A percentile compares a stretch with the other conserved stretches of the same genome.
Evolutionary conservation across 2,329 filamentous ascomycete genomes (phyloP).

Genomic region (Fusarium liriodendri): DNA sequence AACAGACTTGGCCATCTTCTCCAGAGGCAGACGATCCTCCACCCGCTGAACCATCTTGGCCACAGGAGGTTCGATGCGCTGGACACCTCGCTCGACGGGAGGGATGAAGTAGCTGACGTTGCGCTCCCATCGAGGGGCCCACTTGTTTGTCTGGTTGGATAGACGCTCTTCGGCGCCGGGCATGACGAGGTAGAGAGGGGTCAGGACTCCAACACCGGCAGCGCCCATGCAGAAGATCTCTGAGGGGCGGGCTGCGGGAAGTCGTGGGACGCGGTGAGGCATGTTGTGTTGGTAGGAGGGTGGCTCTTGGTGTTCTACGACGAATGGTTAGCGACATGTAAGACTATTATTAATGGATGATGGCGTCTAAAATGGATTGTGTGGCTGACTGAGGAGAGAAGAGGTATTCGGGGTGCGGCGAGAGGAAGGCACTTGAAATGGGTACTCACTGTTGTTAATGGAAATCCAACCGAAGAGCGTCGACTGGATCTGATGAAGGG

Average conservation of each 20-base stretch:
- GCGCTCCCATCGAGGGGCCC: conserved; percentile 70
- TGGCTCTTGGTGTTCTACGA: neutral
- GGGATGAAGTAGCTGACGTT: conserved; percentile 65
- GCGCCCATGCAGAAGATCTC: conserved; percentile 66
- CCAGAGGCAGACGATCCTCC: conserved; percentile 60
- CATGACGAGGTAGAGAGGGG: conserved; percentile 68
- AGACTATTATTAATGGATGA: no score
- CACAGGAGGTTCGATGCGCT: conserved; percentile 61
- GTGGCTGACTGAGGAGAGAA: neutral
- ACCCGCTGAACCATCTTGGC: conserved; percentile 58
- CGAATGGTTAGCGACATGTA: conserved; percentile 2
- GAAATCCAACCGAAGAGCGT: conserved; percentile 1
- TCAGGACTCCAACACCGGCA: conserved; percentile 64
- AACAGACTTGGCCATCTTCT: conserved; percentile 61
- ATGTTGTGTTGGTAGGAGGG: conserved; percentile 51
- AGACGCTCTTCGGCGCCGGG: conserved; percentile 67
- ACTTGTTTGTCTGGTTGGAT: conserved; percentile 64
- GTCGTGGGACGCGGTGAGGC: conserved; percentile 58
- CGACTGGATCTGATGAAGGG: neutral
- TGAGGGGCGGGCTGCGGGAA: conserved; percentile 60
- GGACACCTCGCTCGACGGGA: conserved; percentile 59
- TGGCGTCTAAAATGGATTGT: neutral
- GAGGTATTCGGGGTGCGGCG: neutral
- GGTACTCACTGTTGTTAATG: conserved; percentile 21
- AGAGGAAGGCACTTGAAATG: neutral